phyloP scores from a whole-genome alignment of 805 yeast species.

The Candida multigemmis region DNA sequence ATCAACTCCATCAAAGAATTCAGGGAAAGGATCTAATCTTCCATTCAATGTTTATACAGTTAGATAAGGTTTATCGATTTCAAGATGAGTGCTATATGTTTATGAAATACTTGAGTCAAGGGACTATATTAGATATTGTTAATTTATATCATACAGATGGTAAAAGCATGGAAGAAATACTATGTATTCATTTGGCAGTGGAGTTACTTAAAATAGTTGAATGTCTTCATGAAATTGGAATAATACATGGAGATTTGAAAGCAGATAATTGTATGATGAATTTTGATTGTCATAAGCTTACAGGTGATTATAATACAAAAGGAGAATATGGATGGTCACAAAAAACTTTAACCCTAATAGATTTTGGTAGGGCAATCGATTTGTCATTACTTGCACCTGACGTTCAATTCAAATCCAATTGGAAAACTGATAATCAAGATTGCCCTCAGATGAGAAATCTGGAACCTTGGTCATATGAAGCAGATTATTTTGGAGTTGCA shows the following conservation, averaged over 20 bases:
- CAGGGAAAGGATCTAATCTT: slow-evolving; percentile 3
- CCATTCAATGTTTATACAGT: slow-evolving; percentile 34
- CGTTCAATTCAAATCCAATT: slow-evolving; percentile 48
- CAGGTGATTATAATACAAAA: slow-evolving; percentile 16
- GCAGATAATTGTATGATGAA: slow-evolving; percentile 82
- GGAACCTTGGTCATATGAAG: slow-evolving; percentile 66
- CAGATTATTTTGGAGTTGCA: slow-evolving; percentile 81
- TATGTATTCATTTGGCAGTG: slow-evolving; percentile 54
- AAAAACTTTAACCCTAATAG: slow-evolving; percentile 58
- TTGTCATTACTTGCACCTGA: slow-evolving; percentile 39
- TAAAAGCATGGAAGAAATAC: slow-evolving; percentile 43
- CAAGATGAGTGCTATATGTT: slow-evolving; percentile 63
- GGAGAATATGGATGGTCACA: slow-evolving; percentile 38
- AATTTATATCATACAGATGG: slow-evolving; percentile 31
- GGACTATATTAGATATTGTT: slow-evolving; percentile 64
- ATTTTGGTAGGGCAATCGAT: slow-evolving; percentile 78
- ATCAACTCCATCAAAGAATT: slow-evolving; percentile 40
- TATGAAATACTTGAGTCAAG: slow-evolving; percentile 57
- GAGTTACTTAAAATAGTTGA: slow-evolving; percentile 56
- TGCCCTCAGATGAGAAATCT: slow-evolving; percentile 60
- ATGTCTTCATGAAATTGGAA: slow-evolving; percentile 51
- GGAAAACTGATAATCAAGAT: slow-evolving; percentile 59
- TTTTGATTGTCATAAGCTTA: slow-evolving; percentile 18
- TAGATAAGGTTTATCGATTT: slow-evolving; percentile 44
- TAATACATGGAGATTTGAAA: slow-evolving; percentile 79